A percentile compares a stretch with the other conserved stretches of the same genome.
These are phyloP conservation scores for Croton setiger DNA, from an alignment of 441 rosid species.

Conservation along the genomic window DNA sequence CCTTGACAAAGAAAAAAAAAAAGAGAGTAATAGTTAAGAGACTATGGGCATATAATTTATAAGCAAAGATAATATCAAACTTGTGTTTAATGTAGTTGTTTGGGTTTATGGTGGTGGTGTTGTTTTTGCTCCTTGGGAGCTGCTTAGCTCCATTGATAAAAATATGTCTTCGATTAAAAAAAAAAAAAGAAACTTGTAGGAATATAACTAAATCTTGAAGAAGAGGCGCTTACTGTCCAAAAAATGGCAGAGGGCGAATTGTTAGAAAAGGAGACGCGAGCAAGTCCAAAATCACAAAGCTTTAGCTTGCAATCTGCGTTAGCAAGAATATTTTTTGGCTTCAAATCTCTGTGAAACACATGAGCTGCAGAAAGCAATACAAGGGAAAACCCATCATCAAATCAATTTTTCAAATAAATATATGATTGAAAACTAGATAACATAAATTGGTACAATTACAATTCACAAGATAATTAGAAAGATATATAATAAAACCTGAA, in stretches of 20 bases:
- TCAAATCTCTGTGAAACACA: constrained; percentile 93
- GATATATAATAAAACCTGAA: constrained; percentile 50
- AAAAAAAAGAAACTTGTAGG: too few species aligned
- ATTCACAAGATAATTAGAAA: not conserved
- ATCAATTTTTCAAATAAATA: not conserved
- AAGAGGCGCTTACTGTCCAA: constrained; percentile 79
- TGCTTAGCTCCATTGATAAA: too few species aligned
- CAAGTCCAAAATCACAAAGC: constrained; percentile 98
- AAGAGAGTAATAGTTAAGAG: constrained; percentile 2
- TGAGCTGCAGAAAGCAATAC: constrained; percentile 51
- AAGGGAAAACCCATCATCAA: constrained; percentile 2
- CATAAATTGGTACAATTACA: not conserved
- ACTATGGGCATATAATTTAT: not conserved
- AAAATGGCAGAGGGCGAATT: constrained; percentile 95
- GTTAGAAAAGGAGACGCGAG: constrained; percentile 91
- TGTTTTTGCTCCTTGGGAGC: too few species aligned
- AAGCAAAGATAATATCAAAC: not conserved
- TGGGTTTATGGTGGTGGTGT: too few species aligned
- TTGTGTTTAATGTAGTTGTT: too few species aligned
- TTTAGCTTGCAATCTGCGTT: constrained; percentile 97
- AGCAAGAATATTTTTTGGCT: constrained; percentile 94
- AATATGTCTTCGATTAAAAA: too few species aligned
- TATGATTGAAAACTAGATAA: not conserved
- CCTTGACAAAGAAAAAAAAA: constrained; percentile 47
- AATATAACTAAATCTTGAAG: constrained; percentile 8